Conservation (phyloP, 441 rosid species). For the Lepidium campestre region DNA sequence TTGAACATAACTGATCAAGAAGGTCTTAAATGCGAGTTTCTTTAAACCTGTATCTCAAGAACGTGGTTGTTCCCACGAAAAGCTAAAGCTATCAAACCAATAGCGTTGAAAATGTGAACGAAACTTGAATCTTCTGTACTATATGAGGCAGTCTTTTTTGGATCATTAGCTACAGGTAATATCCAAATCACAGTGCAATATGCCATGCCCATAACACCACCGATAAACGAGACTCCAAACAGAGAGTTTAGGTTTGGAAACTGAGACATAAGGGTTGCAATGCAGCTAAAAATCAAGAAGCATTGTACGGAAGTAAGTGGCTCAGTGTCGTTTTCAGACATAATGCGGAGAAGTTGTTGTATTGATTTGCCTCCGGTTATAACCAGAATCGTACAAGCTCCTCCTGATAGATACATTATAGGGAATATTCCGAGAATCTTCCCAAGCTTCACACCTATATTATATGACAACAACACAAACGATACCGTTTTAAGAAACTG, state of each 20-base stretch:
- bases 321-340: slow-evolving; percentile 44
- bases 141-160: slow-evolving; percentile 50
- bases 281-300: slow-evolving; percentile 59
- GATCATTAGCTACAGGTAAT: slow-evolving; percentile 39
- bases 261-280: slow-evolving; percentile 62
- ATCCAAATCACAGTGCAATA: slow-evolving; percentile 68
- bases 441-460: slow-evolving; percentile 51
- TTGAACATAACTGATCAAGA: neutral
- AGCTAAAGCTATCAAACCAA: slow-evolving; percentile 75
- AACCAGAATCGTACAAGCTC: slow-evolving; percentile 63
- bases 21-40: neutral
- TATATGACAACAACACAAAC: neutral
- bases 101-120: slow-evolving; percentile 43
- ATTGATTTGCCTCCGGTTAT: slow-evolving; percentile 64
- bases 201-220: slow-evolving; percentile 56
- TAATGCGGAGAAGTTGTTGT: slow-evolving; percentile 39
- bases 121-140: slow-evolving; percentile 31
- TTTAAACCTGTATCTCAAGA: slow-evolving; percentile 84
- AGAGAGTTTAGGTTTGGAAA: slow-evolving; percentile 86
- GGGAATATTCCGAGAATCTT: slow-evolving; percentile 61
- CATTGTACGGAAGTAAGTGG: slow-evolving; percentile 64
- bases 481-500: neutral
- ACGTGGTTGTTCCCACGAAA: slow-evolving; percentile 85
- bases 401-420: slow-evolving; percentile 68
- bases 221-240: slow-evolving; percentile 65